Base-by-base conservation (phyloP, 2,329 filamentous ascomycete genomes). In the Verticillium alfalfae region DNA sequence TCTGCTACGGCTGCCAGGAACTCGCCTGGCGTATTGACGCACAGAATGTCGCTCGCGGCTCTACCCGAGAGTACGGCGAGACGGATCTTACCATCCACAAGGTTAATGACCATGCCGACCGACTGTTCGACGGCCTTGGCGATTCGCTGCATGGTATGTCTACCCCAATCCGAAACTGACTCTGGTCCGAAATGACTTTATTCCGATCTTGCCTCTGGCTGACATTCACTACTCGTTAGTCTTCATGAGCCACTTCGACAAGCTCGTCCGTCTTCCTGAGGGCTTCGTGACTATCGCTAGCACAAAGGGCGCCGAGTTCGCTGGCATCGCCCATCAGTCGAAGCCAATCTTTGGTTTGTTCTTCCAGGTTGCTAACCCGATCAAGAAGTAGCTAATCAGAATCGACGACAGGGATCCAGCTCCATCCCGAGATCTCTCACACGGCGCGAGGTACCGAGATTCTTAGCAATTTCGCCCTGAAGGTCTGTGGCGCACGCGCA, bases 191-290 rank as follows among this genome's bases (percentile, higher is more conserved):
- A 37, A 9, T 13, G 13, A 37, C 36, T 37, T 8, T 7, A 16
- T 26, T 22, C 18, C 4, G 16, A 15, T 26, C 36, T 45, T 34
- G 34, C 26, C 39, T 56, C 2, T 34, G 37, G 55, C 34, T 26
- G 45, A 60, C 38, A 34, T 39, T 61, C 38, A 63, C 61, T 57
- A 45, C 10, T 61, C 36, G 18, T 45, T 58, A 70, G 80, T 91
- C 15, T 94, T 86, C 83, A 97, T 97, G 93, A 90, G 86, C 67
- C 94, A 98, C 73, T 88, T 88, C 62, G 93, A 97, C 77, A 96
- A 96, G 81, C 84, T 98, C 12, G 83, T 83, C 45, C 79, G 83
- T 61, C 80, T 97, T 45, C 93, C 93, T 9, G 79, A 88, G 39
- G 84, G 82, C 49, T 97, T 96, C 72, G 77, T 84, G 63, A 87